Evolutionary conservation across 352 stramenopile species (phyloP), one percentile per base, ranked within the genome.

Genomic region (Pythium vanterpoolii): DNA sequence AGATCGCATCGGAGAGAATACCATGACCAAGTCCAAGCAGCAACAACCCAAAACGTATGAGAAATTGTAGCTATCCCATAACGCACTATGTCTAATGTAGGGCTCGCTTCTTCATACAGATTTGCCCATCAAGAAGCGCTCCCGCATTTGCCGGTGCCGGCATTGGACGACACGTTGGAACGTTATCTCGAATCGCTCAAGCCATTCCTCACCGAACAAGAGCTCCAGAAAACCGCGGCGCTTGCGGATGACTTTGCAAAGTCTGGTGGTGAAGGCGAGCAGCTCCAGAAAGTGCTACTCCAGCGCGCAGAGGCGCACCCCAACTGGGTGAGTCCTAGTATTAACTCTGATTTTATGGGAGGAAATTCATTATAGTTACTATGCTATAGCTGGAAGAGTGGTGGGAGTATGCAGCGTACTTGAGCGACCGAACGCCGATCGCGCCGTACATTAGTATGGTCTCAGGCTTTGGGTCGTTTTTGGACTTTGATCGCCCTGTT

Each of bases 381-480:
- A 24, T 24, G 28, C 5, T 39, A 47, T 63, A 90, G 79, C 56
- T 91, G 23, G 76, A 96, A 52, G 70, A 96, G 43, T 98, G 93
- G 93, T 98, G 93, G 93, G 96, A 98, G 66, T 85, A 95, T 53
- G 69, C 89, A 30, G 91, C 87, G 46, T 90, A 90, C 56, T 50
- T 87, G 40, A 87, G 74, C 55, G 77, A 86, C 45, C 77, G 74
- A 18, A 85, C 80, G 43, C 68, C 95, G 56, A 96, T 97, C 67
- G 88, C 89, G 1, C 71, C 97, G 26, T 93, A 95, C 36, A 86
- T 98, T 60, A 98, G 98, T 67, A 96, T 98, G 67, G 88, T 90
- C 27, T 98, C 97, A 58, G 97, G 96, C 66, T 98, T 98, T 64
- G 89, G 97, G n/a, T 97, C 97, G 43, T 86, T 86, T 18, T 79